Percentiles rank a stretch among this genome's conserved stretches.
These are phyloP conservation scores for Fallopia convolvulus DNA, from an alignment of 148 eudicot species.

Conservation along the genomic window DNA sequence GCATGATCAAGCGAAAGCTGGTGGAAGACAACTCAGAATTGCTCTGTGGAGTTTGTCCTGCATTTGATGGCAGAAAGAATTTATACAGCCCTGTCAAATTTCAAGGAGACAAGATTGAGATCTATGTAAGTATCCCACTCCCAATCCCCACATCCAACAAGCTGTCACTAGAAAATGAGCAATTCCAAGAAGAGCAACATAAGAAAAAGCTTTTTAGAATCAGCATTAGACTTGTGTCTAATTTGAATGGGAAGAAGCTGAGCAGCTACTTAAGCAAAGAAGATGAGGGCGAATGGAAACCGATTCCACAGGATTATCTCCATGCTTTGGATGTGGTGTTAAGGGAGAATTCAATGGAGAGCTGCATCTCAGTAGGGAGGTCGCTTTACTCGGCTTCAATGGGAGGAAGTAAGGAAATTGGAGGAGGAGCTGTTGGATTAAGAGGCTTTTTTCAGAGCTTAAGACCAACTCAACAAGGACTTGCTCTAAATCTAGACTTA, in stretches of 20 bases:
- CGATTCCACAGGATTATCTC: slow-evolving; percentile 83
- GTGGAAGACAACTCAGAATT: slow-evolving; percentile 44
- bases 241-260: slow-evolving; percentile 56
- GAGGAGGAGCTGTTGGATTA: slow-evolving; percentile 80
- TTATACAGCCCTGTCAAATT: slow-evolving; percentile 75
- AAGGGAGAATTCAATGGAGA: slow-evolving; percentile 64
- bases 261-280: slow-evolving; percentile 48
- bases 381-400: slow-evolving; percentile 68
- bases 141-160: slow-evolving; percentile 34
- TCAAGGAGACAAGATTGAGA: slow-evolving; percentile 55
- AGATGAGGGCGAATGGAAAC: slow-evolving; percentile 31
- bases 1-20: slow-evolving; percentile 55
- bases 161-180: slow-evolving; percentile 12
- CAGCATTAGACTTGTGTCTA: slow-evolving; percentile 74
- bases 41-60: slow-evolving; percentile 58
- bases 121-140: slow-evolving; percentile 66
- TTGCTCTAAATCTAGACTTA: slow-evolving; percentile 78
- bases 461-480: slow-evolving; percentile 92
- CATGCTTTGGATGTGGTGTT: slow-evolving; percentile 89
- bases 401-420: slow-evolving; percentile 72
- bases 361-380: slow-evolving; percentile 53
- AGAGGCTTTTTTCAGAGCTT: slow-evolving; percentile 90
- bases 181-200: not conserved
- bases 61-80: slow-evolving; percentile 77
- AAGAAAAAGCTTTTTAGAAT: slow-evolving; percentile 47